A percentile compares a stretch with the other conserved stretches of the same genome.
Conservation (phyloP, 306 rosid species). For the Lathyrus oleraceus region DNA sequence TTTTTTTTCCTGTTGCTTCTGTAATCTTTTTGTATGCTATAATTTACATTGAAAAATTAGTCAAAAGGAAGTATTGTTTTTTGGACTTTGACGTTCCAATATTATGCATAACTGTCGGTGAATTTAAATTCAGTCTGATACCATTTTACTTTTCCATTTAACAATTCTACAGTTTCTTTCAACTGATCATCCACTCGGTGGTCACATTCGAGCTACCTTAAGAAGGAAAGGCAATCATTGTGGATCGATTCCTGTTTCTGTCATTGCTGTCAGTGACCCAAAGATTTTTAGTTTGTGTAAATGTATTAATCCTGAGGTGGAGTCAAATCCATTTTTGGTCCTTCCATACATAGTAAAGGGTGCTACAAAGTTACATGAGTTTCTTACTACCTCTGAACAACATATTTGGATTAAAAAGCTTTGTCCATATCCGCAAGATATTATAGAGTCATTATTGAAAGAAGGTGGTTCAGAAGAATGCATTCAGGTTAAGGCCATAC, state of each 20-base stretch:
- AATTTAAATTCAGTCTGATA: slow-evolving; percentile 28
- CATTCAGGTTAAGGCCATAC: slow-evolving; percentile 51
- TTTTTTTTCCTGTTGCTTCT: background rate
- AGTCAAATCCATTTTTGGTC: slow-evolving; percentile 62
- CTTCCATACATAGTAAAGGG: slow-evolving; percentile 59
- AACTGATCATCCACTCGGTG: slow-evolving; percentile 71
- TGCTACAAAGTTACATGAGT: slow-evolving; percentile 50
- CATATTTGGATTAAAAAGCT: slow-evolving; percentile 67
- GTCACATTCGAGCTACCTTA: slow-evolving; percentile 80
- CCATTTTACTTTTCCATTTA: slow-evolving; percentile 34
- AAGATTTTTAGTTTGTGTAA: slow-evolving; percentile 61
- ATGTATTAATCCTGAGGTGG: slow-evolving; percentile 74
- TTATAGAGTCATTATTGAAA: slow-evolving; percentile 45
- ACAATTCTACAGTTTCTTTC: slow-evolving; percentile 65
- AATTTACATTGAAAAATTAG: slow-evolving; percentile 6
- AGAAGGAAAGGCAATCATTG: slow-evolving; percentile 64
- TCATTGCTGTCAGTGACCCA: slow-evolving; percentile 58
- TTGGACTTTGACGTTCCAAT: background rate
- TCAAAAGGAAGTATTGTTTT: slow-evolving; percentile 15
- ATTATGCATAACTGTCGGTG: background rate
- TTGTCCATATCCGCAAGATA: slow-evolving; percentile 60
- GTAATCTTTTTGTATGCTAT: slow-evolving; percentile 20
- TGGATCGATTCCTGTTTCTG: slow-evolving; percentile 69
- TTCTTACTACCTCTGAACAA: slow-evolving; percentile 52
- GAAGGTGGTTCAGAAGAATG: slow-evolving; percentile 43